Evolutionary conservation across 1,284 basidiomycete species (phyloP), one percentile per base, ranked within the genome.

Genomic region (Pisolithus thermaeus): DNA sequence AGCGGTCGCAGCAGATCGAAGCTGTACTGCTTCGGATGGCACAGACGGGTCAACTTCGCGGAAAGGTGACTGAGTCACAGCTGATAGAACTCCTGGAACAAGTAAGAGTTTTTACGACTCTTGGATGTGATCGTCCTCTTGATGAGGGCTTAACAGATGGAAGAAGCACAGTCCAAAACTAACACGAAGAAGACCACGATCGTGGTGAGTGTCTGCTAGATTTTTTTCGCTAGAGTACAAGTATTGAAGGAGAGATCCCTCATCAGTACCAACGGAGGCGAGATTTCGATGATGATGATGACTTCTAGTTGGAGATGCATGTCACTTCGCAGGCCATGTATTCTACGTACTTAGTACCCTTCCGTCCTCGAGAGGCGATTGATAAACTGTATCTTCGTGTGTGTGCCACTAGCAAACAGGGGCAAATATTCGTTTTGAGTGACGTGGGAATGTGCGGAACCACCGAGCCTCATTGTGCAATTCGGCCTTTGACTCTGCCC

Each of bases 11-110:
- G 52, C 86, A 94, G 67, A 93, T 98, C 58, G 90, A 97, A 69
- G 79, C 78, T 12, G 82, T 97, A 52, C 74, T 99, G 41, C 66
- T 94, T 36, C 81, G 91, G 40, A 95, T 97, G 92, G 94, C 90
- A 7, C 92, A 95, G 69, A 79, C 82, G 2, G 94, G 95, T n/a
- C 94, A 97, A 69, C 73, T 98, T 45, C 79, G 88, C 50, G 88
- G 89, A 11, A 79, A 87, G 50, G 87, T 99, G 41, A 86, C 81
- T 25, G 96, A 99, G 67, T 78, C 82, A 44, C 92, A 96, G 65
- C 77, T 99, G 53, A 96, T 98, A 62, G 87, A 86, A 36, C 73
- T 99, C 18, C 77, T 99, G 50, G 92, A 98, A 65, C 94, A 98
- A 80, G 94, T 94, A 57, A 58, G 72, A 62, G 32, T 11, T 23